Evolutionary conservation across 2,329 filamentous ascomycete genomes (phyloP).

Genomic region (Clarireedia monteithiana): DNA sequence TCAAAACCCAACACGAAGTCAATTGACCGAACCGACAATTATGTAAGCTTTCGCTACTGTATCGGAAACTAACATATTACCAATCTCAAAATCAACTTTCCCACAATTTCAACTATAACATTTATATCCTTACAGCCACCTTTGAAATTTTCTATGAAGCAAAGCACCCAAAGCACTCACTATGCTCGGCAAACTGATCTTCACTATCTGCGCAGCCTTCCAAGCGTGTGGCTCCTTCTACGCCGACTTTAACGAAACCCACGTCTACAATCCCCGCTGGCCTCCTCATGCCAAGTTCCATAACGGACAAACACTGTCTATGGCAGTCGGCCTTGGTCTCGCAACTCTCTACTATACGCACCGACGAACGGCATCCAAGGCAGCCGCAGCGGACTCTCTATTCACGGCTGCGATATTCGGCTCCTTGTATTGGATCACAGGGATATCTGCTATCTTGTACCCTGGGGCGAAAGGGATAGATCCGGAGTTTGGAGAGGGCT

Average conservation of each 20-base stretch:
- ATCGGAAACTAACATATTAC: too few relatives aligned
- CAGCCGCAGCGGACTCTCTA: slow-evolving; percentile 17
- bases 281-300: slow-evolving; percentile 44
- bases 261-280: slow-evolving; percentile 41
- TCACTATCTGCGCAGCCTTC: slow-evolving; percentile 18
- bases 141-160: too few relatives aligned
- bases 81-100: too few relatives aligned
- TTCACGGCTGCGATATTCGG: slow-evolving; percentile 32
- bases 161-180: not conserved
- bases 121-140: too few relatives aligned
- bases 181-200: slow-evolving; percentile 16
- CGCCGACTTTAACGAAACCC: slow-evolving; percentile 36
- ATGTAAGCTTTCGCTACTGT: too few relatives aligned
- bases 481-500: slow-evolving; percentile 36
- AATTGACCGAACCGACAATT: too few relatives aligned
- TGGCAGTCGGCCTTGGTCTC: slow-evolving; percentile 34
- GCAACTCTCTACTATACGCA: slow-evolving; percentile 33
- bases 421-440: slow-evolving; percentile 37
- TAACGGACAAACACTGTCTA: slow-evolving; percentile 44
- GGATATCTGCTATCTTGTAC: slow-evolving; percentile 37
- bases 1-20: too few relatives aligned
- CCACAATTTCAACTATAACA: too few relatives aligned
- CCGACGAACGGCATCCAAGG: slow-evolving; percentile 9
- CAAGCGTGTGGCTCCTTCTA: slow-evolving; percentile 20
- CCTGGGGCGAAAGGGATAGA: slow-evolving; percentile 37